A percentile compares a stretch with the other conserved stretches of the same genome.
These are phyloP conservation scores for Verticillium tricorpus DNA, from an alignment of 2,329 filamentous ascomycete species.

Conservation along the genomic window DNA sequence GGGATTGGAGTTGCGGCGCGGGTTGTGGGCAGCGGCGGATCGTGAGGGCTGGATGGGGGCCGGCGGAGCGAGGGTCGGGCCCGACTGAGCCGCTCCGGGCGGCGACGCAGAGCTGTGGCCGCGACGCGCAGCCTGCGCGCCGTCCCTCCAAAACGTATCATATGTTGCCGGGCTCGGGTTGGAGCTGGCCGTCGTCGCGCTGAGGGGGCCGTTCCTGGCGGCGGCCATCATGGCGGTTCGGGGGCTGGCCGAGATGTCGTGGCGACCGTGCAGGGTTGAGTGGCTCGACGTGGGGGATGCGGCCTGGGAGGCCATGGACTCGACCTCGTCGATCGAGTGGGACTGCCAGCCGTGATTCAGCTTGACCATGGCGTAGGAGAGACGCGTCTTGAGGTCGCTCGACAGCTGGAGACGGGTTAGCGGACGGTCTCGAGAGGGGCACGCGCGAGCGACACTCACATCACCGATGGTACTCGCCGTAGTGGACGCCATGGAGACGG, in stretches of 20 bases:
- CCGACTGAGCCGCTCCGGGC: slow-evolving; percentile 26
- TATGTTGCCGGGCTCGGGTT: slow-evolving; percentile 22
- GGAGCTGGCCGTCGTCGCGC: slow-evolving; percentile 17
- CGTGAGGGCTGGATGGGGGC: slow-evolving; percentile 49
- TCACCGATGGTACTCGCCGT: slow-evolving; percentile 71
- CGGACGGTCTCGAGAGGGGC: slow-evolving; percentile 13
- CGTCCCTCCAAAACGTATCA: slow-evolving; percentile 40
- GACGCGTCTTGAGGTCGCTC: slow-evolving; percentile 72
- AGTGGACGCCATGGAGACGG: slow-evolving; percentile 56
- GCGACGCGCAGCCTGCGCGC: not conserved
- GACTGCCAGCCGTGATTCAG: slow-evolving; percentile 87
- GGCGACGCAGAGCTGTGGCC: slow-evolving; percentile 26
- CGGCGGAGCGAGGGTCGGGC: slow-evolving; percentile 44
- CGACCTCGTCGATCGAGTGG: slow-evolving; percentile 71
- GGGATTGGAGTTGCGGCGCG: slow-evolving; percentile 47
- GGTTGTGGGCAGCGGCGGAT: slow-evolving; percentile 28
- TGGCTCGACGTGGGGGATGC: slow-evolving; percentile 58
- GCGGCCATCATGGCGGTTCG: slow-evolving; percentile 28
- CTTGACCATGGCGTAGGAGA: slow-evolving; percentile 92
- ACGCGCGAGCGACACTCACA: slow-evolving; percentile 43
- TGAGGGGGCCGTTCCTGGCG: slow-evolving; percentile 3
- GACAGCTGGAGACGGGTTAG: slow-evolving; percentile 51
- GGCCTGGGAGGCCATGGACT: slow-evolving; percentile 66
- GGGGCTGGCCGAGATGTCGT: slow-evolving; percentile 51
- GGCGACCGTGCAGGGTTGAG: slow-evolving; percentile 48